phyloP scores from a whole-genome alignment of 192 early-diverging fungal genomes.

The Coemansia aciculifera region DNA sequence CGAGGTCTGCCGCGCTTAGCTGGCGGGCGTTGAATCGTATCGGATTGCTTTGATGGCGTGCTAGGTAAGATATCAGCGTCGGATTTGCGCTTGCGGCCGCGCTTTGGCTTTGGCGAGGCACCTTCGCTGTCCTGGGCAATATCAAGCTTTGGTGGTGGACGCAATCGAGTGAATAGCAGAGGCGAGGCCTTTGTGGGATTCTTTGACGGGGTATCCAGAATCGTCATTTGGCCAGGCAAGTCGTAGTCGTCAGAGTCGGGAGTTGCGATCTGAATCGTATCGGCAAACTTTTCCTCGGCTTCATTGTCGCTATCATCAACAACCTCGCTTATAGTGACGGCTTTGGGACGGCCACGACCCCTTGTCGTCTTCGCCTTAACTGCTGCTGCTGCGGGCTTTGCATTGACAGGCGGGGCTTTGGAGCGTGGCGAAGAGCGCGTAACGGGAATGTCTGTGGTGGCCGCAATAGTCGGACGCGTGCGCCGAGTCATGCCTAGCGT shows the following conservation, averaged over 20 bases:
- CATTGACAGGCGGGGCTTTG: not conserved
- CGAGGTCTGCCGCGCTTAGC: conserved; percentile 22
- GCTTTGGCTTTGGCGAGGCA: conserved; percentile 16
- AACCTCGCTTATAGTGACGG: not conserved
- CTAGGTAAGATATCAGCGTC: not conserved
- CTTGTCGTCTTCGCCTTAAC: not conserved
- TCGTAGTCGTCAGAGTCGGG: conserved; percentile 10
- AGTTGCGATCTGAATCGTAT: not conserved
- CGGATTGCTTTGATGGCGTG: not conserved
- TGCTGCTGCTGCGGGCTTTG: not conserved
- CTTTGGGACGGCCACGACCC: not conserved
- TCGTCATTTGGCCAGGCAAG: not conserved
- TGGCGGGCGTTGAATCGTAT: conserved; percentile 2
- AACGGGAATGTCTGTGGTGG: not conserved
- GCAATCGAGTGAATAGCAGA: conserved; percentile 1
- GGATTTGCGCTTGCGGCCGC: conserved; percentile 38
- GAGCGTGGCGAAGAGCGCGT: not conserved
- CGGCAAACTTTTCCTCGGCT: conserved; percentile 6
- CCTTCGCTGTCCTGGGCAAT: not conserved
- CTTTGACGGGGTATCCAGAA: conserved; percentile 6
- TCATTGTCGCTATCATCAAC: conserved; percentile 11
- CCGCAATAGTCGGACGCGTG: conserved; percentile 11
- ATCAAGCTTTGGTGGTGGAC: conserved; percentile 1
- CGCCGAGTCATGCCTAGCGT: conserved; percentile 24
- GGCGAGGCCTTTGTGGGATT: not conserved